Conservation (phyloP, 805 yeast genomes). For the Blastobotrys terrestris region DNA sequence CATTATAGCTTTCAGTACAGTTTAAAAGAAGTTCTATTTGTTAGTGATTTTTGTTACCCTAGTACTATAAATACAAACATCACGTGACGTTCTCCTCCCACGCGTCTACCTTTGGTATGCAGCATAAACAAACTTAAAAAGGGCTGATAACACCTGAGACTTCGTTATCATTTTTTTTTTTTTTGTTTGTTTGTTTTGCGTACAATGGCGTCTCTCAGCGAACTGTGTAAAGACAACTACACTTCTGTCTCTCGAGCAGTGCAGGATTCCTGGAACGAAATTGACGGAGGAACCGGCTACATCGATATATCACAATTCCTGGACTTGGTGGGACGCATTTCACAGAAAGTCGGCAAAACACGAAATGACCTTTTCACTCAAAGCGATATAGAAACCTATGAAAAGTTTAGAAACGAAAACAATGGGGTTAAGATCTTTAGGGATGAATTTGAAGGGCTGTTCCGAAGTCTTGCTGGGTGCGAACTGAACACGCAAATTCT, state of each 20-base stretch:
- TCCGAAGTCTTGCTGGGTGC: background rate
- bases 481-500: background rate
- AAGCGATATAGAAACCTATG: background rate
- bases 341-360: background rate
- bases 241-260: background rate
- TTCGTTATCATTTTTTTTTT: too few species aligned
- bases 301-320: background rate
- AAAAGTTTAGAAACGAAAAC: background rate
- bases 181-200: too few species aligned
- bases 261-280: background rate
- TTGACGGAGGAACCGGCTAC: background rate
- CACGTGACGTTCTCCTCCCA: too few species aligned
- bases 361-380: background rate
- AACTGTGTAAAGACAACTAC: background rate
- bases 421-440: background rate
- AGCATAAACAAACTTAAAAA: too few species aligned
- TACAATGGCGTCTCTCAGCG: background rate
- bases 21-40: too few species aligned
- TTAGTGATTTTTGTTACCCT: too few species aligned
- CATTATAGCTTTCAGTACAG: too few species aligned
- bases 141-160: too few species aligned
- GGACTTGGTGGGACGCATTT: background rate
- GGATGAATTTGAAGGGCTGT: background rate
- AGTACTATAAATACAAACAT: too few species aligned
- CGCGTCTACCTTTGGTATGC: too few species aligned